Conservation (phyloP, 768 basidiomycete species). For the Boletus vinaceobasis region DNA sequence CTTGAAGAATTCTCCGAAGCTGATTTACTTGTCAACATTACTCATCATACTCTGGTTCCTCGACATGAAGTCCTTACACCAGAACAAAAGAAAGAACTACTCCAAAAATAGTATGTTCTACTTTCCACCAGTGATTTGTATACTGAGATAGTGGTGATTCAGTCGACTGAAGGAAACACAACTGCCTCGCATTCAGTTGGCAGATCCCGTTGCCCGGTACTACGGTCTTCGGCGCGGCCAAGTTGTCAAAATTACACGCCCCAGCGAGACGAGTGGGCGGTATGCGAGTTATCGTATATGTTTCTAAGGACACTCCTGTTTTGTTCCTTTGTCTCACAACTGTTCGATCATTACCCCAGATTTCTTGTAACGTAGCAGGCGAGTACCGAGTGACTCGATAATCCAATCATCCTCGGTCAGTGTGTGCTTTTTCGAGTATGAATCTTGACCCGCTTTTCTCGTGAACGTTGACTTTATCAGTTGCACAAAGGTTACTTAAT, state of each 20-base stretch:
- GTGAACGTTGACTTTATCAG: background rate
- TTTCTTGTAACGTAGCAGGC: constrained; percentile 13
- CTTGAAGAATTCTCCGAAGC: constrained; percentile 97
- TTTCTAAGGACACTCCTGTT: constrained; percentile 45
- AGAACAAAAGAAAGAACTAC: constrained; percentile 81
- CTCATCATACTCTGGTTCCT: constrained; percentile 92
- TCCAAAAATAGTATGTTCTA: constrained; percentile 86
- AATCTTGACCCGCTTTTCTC: background rate
- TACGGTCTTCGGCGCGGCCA: constrained; percentile 94
- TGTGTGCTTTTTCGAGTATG: background rate
- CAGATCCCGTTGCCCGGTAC: constrained; percentile 97
- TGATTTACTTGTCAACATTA: constrained; percentile 96
- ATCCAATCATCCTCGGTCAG: background rate
- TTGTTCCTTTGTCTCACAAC: background rate
- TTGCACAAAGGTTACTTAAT: background rate
- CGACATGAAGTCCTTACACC: constrained; percentile 81
- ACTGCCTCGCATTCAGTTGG: constrained; percentile 91
- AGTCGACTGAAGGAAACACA: constrained; percentile 98
- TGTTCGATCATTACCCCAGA: constrained; percentile 6
- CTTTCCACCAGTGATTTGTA: constrained; percentile 1
- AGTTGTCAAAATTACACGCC: constrained; percentile 97
- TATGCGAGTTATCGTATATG: constrained; percentile 92
- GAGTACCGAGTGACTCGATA: constrained; percentile 5
- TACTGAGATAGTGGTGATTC: constrained; percentile 8
- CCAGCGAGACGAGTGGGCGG: constrained; percentile 93